Conservation (phyloP, 306 rosid genomes). For the Prunus davidiana region DNA sequence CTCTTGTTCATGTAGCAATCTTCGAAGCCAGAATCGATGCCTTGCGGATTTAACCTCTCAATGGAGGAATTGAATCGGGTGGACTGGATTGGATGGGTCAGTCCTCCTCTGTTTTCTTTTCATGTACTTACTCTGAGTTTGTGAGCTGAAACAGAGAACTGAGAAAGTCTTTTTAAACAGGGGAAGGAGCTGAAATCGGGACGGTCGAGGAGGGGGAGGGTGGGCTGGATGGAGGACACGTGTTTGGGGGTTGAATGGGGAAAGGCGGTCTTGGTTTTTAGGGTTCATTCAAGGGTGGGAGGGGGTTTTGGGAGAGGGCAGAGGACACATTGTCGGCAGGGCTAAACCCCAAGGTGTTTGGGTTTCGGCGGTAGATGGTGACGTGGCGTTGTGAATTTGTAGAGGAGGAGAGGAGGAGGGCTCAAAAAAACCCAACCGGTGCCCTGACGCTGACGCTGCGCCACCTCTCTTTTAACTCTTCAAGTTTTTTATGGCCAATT, state of each 20-base stretch:
- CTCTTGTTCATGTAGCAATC: slow-evolving; percentile 17
- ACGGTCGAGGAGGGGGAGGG: background rate
- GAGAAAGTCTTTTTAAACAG: background rate
- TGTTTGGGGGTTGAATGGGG: slow-evolving; percentile 16
- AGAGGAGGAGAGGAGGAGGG: no score
- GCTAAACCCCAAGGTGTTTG: background rate
- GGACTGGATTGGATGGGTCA: no score
- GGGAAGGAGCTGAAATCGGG: background rate
- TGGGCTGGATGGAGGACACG: slow-evolving; percentile 5
- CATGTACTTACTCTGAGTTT: background rate
- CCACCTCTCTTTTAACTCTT: no score
- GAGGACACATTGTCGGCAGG: background rate
- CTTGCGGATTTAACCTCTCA: slow-evolving; percentile 21
- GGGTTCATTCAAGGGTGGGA: slow-evolving; percentile 9
- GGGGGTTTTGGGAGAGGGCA: background rate
- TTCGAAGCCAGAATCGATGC: slow-evolving; percentile 1
- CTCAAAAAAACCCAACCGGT: no score
- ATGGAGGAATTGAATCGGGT: background rate
- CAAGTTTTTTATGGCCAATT: no score
- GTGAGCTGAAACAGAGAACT: background rate
- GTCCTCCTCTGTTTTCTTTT: background rate
- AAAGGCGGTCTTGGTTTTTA: background rate
- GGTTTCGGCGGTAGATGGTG: background rate
- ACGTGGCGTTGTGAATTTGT: background rate
- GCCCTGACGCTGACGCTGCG: no score